Percentiles rank a stretch among this genome's conserved stretches.
Evolutionary conservation across 202 grass and related monocot species (phyloP).

Genomic region (Carex arenaria): DNA sequence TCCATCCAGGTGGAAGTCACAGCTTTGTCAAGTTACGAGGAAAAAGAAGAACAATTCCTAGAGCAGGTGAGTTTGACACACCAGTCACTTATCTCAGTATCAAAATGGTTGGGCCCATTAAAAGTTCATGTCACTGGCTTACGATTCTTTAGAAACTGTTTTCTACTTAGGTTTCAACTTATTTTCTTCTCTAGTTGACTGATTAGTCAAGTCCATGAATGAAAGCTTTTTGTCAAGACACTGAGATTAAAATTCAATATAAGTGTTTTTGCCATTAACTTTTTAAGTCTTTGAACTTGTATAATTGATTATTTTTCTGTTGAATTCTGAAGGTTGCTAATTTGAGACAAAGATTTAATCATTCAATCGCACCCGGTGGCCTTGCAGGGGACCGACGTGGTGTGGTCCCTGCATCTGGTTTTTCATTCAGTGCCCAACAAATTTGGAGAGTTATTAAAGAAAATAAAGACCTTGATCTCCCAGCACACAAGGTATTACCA

Average conservation of each 20-base stretch:
- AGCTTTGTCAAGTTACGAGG: constrained; percentile 86
- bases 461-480: constrained; percentile 97
- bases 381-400: constrained; percentile 92
- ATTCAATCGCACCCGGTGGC: constrained; percentile 90
- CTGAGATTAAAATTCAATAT: neutral
- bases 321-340: constrained; percentile 50
- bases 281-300: constrained; percentile 9
- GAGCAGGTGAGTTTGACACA: constrained; percentile 52
- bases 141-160: neutral
- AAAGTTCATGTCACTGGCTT: neutral
- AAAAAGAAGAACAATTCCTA: constrained; percentile 89
- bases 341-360: constrained; percentile 93
- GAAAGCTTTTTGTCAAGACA: neutral
- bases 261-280: neutral
- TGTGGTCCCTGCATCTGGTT: constrained; percentile 95
- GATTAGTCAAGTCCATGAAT: neutral
- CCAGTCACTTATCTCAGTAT: constrained; percentile 3
- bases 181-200: neutral
- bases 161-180: neutral
- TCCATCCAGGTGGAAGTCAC: constrained; percentile 71
- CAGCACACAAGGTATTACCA: constrained; percentile 83
- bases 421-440: constrained; percentile 91
- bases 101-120: neutral
- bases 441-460: constrained; percentile 99
- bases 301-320: constrained; percentile 28